Conservation (phyloP, 352 stramenopile species). For the Peronospora belbahrii region DNA sequence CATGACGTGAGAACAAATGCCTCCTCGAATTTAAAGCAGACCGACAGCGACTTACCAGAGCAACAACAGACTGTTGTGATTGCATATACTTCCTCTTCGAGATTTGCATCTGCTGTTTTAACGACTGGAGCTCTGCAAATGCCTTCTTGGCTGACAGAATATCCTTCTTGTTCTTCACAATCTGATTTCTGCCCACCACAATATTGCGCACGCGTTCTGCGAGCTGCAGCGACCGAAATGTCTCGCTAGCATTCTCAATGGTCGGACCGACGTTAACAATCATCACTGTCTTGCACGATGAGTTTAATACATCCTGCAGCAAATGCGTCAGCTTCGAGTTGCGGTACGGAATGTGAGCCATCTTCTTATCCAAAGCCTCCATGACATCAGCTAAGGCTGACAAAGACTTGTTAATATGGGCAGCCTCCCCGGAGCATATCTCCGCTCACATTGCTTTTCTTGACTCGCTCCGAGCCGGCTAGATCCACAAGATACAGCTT, state of each 20-base stretch:
- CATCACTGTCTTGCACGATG: constrained; percentile 90
- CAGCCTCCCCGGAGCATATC: constrained; percentile 67
- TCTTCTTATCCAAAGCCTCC: constrained; percentile 87
- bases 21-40: constrained; percentile 26
- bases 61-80: constrained; percentile 87
- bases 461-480: constrained; percentile 88
- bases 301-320: constrained; percentile 89
- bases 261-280: constrained; percentile 89
- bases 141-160: constrained; percentile 89
- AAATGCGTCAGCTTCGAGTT: constrained; percentile 98
- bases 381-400: constrained; percentile 91
- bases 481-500: constrained; percentile 91
- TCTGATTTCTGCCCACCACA: constrained; percentile 69
- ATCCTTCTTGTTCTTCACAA: constrained; percentile 81
- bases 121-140: constrained; percentile 90
- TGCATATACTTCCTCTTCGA: constrained; percentile 80
- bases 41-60: constrained; percentile 69
- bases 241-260: constrained; percentile 76
- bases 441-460: constrained; percentile 84
- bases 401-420: constrained; percentile 87
- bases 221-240: constrained; percentile 83
- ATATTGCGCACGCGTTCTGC: constrained; percentile 76
- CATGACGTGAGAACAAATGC: constrained; percentile 30
- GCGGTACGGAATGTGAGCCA: constrained; percentile 91
- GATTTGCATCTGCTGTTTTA: constrained; percentile 89